A percentile compares a stretch with the other conserved stretches of the same genome.
Evolutionary conservation across 179 eudicot genomes (phyloP).

Genomic region (Camellia oleifera): DNA sequence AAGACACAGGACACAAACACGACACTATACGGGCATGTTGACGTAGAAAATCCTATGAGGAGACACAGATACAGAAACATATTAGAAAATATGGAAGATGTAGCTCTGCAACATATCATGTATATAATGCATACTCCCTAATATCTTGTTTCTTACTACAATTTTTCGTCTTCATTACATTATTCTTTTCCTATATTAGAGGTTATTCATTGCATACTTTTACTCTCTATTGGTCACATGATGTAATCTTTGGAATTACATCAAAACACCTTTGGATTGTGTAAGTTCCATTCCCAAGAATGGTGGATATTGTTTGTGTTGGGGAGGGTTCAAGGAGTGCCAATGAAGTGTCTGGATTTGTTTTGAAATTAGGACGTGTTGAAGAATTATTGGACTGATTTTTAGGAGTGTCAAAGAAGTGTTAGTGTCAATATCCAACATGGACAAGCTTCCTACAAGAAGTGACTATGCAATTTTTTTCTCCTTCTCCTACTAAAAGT

Average conservation of each 20-base stretch:
- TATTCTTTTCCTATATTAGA: background rate
- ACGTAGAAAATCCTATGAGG: too few species aligned
- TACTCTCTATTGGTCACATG: background rate
- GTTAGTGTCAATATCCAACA: too few species aligned
- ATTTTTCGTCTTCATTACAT: background rate
- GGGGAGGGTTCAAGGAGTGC: background rate
- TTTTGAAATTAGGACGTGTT: too few species aligned
- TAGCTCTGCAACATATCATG: too few species aligned
- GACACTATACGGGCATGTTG: too few species aligned
- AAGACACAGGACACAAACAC: too few species aligned
- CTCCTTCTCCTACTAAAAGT: too few species aligned
- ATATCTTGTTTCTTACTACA: background rate
- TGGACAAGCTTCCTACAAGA: background rate
- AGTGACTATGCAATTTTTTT: background rate
- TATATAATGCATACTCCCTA: background rate
- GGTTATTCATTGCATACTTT: background rate
- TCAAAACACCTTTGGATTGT: background rate
- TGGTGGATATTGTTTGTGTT: constrained; percentile 3
- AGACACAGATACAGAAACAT: background rate
- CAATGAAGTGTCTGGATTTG: background rate
- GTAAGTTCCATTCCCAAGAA: background rate
- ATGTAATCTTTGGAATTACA: background rate
- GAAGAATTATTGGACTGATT: background rate
- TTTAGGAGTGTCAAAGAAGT: background rate
- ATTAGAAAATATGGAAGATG: background rate